Evolutionary conservation across 371 early-diverging fungal genomes (phyloP), one percentile per base, ranked within the genome.

Genomic region (Mortierella polycephala): DNA sequence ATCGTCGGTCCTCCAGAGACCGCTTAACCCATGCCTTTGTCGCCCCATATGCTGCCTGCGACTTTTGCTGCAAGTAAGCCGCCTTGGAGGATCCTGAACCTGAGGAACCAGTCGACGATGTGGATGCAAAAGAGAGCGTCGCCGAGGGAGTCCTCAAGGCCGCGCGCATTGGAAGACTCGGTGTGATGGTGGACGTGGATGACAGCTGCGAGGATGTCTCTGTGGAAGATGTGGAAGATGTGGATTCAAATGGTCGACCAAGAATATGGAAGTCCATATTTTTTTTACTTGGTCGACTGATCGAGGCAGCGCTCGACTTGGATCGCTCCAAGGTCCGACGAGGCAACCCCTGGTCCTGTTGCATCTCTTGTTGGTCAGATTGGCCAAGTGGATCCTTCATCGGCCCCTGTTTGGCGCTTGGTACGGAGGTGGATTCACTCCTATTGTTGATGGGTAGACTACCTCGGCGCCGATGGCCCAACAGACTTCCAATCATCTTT

Each of bases 21-120:
- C 73, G 67, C 71, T 76, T 76, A 39, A 76, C 61, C 77, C 77
- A 67, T 7, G 77, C 77, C 57, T 76, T 76, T 7, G 77, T 71
- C 46, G 71, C 71, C 7, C 71, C 71, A 44, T 67, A 41, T 1
- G 77, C 77, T 1, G 71, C 71, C 50, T 76, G 77, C 1, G 77
- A 76, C 46, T 54, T 63, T 23, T 67, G 64, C 18, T 69, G 71
- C 30, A 76, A 11, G 46, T 46, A 75, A 5, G 67, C 57, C 0
- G 75, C 62, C 14, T 40, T 64, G 0, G 61, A 47, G 39, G 58
- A 57, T 0, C 45, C 16, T 1, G 61, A 64, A 2, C 49, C 54
- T 23, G 56, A 37, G 9, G 58, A 45, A 0, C 60, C 18, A 9
- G 67, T 30, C 20, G 62, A 60, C 5, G 45, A 40, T 40, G 59